Evolutionary conservation across 495 filamentous ascomycete genomes (phyloP), one percentile per base, ranked within the genome.

Genomic region (Tirmania nivea): DNA sequence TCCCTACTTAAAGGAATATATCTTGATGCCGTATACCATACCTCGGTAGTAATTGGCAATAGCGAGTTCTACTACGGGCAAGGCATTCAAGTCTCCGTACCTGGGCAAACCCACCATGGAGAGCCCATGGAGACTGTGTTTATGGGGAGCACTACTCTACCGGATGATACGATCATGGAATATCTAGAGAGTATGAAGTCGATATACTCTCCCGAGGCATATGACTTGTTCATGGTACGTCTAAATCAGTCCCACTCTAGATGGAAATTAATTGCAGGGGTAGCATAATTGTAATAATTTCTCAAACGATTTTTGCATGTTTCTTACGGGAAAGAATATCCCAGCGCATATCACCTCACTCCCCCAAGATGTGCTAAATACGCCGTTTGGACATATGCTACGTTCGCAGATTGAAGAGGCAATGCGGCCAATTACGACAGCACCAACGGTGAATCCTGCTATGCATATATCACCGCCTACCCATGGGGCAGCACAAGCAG

Each of bases 281-380:
- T 70, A 81, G 37, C 88, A 94, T 62, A 97, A 97, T 63, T 95
- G 90, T 75, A 96, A 97, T 69, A 96, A 96, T 70, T 97, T 97
- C 66, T 83, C 86, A 5, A 88, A 96, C 62, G 90, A 96, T 56
- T 77, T 97, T 58, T 69, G 83, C 49, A 93, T 81, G 70, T 95
- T 97, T 55, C 71, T 96, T 2, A 69, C 93, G n/a, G 89, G 90
- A 19, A 82, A 78, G 60, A 79, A 83, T 10, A 95, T 97, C 55
- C 90, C 90, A 10, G 73, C 77, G 0, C 81, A 92, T 56, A 96
- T 97, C 57, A 76, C 77, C n/a, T 84, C 81, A 53, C 75, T 97
- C 56, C 90, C 90, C 17, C 77, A 83, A 61, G 81, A 78, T 0
- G 86, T 96, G 19, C 72, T 97, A 21, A 76, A 86, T 48, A 94